A percentile compares a stretch with the other conserved stretches of the same genome.
Conservation (phyloP, 768 basidiomycete genomes). For the Asterophora lycoperdoides region DNA sequence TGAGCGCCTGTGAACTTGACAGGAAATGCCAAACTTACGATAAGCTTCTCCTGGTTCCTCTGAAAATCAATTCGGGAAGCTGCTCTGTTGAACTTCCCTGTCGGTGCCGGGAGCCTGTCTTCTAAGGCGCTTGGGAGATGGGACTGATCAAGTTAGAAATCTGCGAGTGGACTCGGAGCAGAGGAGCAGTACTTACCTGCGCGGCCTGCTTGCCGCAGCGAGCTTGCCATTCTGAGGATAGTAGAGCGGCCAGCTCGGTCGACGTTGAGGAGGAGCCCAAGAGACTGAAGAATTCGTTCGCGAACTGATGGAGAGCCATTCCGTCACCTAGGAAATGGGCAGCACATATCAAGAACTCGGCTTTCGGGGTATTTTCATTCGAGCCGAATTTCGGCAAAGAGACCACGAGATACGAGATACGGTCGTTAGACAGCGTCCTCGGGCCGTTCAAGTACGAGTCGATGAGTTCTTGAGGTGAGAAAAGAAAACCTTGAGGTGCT, state of each 20-base stretch:
- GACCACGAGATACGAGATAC: slow-evolving; percentile 65
- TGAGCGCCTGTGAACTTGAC: slow-evolving; percentile 1
- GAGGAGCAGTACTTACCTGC: slow-evolving; percentile 14
- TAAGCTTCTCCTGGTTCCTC: slow-evolving; percentile 47
- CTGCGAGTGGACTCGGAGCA: background rate
- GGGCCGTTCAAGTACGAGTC: slow-evolving; percentile 73
- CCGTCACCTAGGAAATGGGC: slow-evolving; percentile 86
- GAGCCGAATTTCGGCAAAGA: slow-evolving; percentile 10
- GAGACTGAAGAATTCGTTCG: slow-evolving; percentile 73
- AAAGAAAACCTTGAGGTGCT: background rate
- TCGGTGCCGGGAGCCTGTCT: slow-evolving; percentile 36
- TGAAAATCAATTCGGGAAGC: slow-evolving; percentile 55
- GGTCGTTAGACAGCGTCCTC: slow-evolving; percentile 62
- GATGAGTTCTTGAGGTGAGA: slow-evolving; percentile 45
- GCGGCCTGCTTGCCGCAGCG: slow-evolving; percentile 20
- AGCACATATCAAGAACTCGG: slow-evolving; percentile 68
- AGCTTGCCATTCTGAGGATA: slow-evolving; percentile 30
- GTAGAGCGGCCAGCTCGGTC: slow-evolving; percentile 24
- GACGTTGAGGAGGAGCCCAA: slow-evolving; percentile 39
- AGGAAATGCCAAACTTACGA: slow-evolving; percentile 35
- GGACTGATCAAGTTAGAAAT: slow-evolving; percentile 2
- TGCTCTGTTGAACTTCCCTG: slow-evolving; percentile 37
- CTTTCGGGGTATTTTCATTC: slow-evolving; percentile 26
- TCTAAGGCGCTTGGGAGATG: slow-evolving; percentile 43
- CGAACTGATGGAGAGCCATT: slow-evolving; percentile 79